Base-by-base conservation (phyloP, 768 basidiomycete genomes). In the Panaeolus cyanescens region DNA sequence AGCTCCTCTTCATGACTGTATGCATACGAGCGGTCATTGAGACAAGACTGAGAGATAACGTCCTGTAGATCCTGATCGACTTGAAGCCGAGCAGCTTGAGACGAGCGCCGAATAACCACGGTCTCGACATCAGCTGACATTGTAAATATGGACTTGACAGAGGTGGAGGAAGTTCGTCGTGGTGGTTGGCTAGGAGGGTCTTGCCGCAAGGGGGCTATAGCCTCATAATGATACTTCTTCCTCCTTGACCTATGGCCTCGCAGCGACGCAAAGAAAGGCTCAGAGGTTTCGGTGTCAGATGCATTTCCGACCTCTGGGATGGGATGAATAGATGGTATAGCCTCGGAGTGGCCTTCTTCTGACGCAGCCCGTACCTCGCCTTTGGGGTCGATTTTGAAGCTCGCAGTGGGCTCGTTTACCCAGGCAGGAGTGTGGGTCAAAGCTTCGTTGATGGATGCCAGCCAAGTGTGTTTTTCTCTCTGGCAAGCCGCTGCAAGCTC, bases 391-490 rank as follows among this genome's bases (percentile, higher is more conserved):
- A 77, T 71, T 54, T 80, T 82, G 55, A 90, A 77, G 70, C 87
- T 93, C 9, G 89, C 81, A 6, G 81, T 79, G 13, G 90, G 88
- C 64, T 89, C 89, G 36, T 83, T 80, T 33, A 67, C 74, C 85
- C 89, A 90, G 4, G 73, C 62, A 3, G 81, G 68, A 30, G 76
- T 67, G 54, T 82, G 77, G 6, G 73, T 71, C 42, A 80, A 68
- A 13, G 89, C 81, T 42, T 84, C 79, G 59, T 76, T 79, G 54
- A 97, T 85, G 5, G 87, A 85, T 32, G 78, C 75, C 58, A 95
- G 76, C 96, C 96, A 99, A n/a, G 91, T 78, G 28, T 86, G 84
- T 77, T 94, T 96, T 75, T 99, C 96, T 33, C 79, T 82, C 67
- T 78, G 83, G 71, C 95, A 96, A 15, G 93, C 85, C 0, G 93